Percentiles rank a stretch among this genome's conserved stretches.
Conservation (phyloP, 768 basidiomycete species). For the Pleurotus eryngii region DNA sequence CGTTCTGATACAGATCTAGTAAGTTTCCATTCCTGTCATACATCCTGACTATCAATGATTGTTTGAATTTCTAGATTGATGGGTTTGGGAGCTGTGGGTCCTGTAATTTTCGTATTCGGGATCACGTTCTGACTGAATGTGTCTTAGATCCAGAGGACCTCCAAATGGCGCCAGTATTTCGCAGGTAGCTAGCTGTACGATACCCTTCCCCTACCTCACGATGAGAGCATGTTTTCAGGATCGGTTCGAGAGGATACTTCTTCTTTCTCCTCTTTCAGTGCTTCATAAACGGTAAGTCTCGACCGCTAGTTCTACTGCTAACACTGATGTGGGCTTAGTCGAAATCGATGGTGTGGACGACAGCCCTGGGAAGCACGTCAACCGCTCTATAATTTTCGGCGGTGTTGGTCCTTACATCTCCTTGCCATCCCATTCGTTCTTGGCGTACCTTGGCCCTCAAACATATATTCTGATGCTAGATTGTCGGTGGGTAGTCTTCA, state of each 20-base stretch:
- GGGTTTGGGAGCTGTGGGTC: constrained; percentile 79
- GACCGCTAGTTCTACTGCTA: background rate
- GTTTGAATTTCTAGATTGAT: constrained; percentile 52
- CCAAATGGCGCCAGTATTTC: constrained; percentile 70
- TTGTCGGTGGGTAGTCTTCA: constrained; percentile 56
- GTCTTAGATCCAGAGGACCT: constrained; percentile 75
- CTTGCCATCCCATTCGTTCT: constrained; percentile 77
- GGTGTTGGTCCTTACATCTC: constrained; percentile 73
- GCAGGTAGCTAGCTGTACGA: constrained; percentile 40
- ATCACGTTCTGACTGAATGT: constrained; percentile 2
- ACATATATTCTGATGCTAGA: constrained; percentile 74
- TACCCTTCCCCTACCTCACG: background rate
- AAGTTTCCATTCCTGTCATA: constrained; percentile 14
- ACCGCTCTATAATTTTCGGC: constrained; percentile 74
- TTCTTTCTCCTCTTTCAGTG: constrained; percentile 94
- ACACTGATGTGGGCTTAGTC: constrained; percentile 32
- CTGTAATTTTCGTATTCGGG: background rate
- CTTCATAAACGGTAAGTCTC: constrained; percentile 68
- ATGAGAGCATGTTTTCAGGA: constrained; percentile 35
- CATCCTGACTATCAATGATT: background rate
- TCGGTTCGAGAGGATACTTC: constrained; percentile 85
- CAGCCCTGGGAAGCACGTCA: constrained; percentile 55
- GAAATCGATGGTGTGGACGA: constrained; percentile 74
- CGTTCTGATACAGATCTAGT: constrained; percentile 17
- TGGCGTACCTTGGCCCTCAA: constrained; percentile 78